Base-by-base conservation (phyloP, 257 asterid genomes). In the Capsicum chinense region DNA sequence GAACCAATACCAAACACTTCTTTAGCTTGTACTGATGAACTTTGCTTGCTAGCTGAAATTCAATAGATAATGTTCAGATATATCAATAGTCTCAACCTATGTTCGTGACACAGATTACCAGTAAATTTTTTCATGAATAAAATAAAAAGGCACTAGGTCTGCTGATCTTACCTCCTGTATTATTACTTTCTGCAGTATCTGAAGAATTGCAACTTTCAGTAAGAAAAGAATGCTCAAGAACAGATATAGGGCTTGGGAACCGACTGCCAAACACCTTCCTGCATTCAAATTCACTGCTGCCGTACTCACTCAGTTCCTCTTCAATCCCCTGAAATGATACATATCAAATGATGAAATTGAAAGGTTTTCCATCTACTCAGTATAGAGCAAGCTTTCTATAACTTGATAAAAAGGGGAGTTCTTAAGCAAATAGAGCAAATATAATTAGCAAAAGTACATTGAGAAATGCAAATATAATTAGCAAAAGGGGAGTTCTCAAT, bases 41-140 rank as follows among this genome's bases (percentile, higher is more conserved):
- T 85, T 87, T 79, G 93, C 85, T 90, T 92, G 89, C 93, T 89
- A 79, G 90, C 99, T 93, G 93, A 62, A 89, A 85, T 85, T 70
- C 78, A 42, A 69, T 26, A 56, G 68, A 73, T 15, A 68, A 80
- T 33, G 79, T 42, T 42, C 76, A 62, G 79, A 54, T 83, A 37
- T 39, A 71, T 80, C 47, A 37, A 54, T 0, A 71, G 42, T 73
- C 8, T 69, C 79, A 39, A 39, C 21, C 79, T 42, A 69, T 39
- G 76, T 87, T 86, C 66, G 48, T 33, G 60, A 21, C 14, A 70
- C 8, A 42, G 39, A 37, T 15, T 37, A 70, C 79, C 37, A 44
- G 60, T 19, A 47, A 33, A 7, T 26, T 76, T 52, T 33, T 76
- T 52, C 47, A 50, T 52, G 47, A 14, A 52, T 50, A 54, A 76